A percentile compares a stretch with the other conserved stretches of the same genome.
Evolutionary conservation across 1,139 yeast genomes (phyloP).

Genomic region (Nakaseomyces kungkrabaensis): DNA sequence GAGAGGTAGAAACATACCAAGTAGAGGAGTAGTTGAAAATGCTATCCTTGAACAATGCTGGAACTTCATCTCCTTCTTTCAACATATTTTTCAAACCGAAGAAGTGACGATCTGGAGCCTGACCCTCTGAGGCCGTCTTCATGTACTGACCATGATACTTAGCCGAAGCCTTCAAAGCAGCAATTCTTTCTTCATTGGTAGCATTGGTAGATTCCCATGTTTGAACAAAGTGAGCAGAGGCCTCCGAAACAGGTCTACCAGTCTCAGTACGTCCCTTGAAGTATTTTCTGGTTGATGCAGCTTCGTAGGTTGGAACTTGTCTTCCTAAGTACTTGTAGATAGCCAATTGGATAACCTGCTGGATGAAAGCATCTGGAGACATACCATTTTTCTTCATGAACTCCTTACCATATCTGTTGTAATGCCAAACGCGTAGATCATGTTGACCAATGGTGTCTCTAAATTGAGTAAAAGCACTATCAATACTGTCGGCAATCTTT

Average conservation of each 20-base stretch:
- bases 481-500: conserved; percentile 42
- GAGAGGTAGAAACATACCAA: conserved; percentile 88
- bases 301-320: conserved; percentile 86
- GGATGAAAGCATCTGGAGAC: conserved; percentile 73
- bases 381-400: conserved; percentile 58
- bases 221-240: conserved; percentile 61
- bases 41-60: conserved; percentile 69
- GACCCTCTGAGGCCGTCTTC: conserved; percentile 71
- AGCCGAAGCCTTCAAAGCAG: conserved; percentile 64
- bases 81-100: conserved; percentile 78
- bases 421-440: conserved; percentile 59
- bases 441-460: conserved; percentile 42
- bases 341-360: conserved; percentile 67
- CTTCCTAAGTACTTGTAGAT: conserved; percentile 74
- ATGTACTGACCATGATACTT: conserved; percentile 69
- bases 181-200: conserved; percentile 48
- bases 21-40: conserved; percentile 62
- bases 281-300: conserved; percentile 87
- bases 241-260: conserved; percentile 77
- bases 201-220: conserved; percentile 61
- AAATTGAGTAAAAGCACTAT: conserved; percentile 47
- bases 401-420: conserved; percentile 61
- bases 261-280: conserved; percentile 95
- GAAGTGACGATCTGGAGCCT: conserved; percentile 89
- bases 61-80: conserved; percentile 44